Evolutionary conservation across 257 asterid species (phyloP).

Genomic region (Plantago ovata): DNA sequence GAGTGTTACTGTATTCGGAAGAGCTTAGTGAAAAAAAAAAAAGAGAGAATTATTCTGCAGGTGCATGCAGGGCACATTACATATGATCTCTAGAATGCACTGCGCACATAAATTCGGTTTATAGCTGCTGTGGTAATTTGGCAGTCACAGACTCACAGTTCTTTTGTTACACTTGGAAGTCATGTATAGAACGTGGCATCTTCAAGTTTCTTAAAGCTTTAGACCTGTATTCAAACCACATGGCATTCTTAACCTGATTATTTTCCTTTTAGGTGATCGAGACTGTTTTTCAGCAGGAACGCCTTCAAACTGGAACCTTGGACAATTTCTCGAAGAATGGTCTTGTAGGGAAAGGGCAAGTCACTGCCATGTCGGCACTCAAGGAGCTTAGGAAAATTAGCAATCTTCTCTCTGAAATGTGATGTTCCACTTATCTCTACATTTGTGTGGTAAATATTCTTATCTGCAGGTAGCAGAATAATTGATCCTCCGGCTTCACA

Average conservation of each 20-base stretch:
- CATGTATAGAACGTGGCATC: too few relatives aligned
- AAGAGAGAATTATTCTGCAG: too few relatives aligned
- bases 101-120: too few relatives aligned
- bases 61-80: too few relatives aligned
- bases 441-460: slow-evolving; percentile 22
- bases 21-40: too few relatives aligned
- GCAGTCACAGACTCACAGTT: too few relatives aligned
- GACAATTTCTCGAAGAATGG: slow-evolving; percentile 42
- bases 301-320: slow-evolving; percentile 31
- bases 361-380: slow-evolving; percentile 71
- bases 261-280: slow-evolving; percentile 60
- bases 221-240: neutral
- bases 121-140: too few relatives aligned
- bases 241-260: neutral
- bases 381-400: slow-evolving; percentile 88
- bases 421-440: slow-evolving; percentile 35
- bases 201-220: too few relatives aligned
- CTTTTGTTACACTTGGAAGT: too few relatives aligned
- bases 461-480: slow-evolving; percentile 16
- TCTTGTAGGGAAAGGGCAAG: slow-evolving; percentile 62
- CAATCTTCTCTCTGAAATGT: slow-evolving; percentile 74
- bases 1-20: too few relatives aligned
- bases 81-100: too few relatives aligned
- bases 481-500: neutral
- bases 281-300: slow-evolving; percentile 66